These are phyloP conservation scores for Dioszegia hungarica DNA, from an alignment of 768 basidiomycete genomes.

Conservation along the genomic window DNA sequence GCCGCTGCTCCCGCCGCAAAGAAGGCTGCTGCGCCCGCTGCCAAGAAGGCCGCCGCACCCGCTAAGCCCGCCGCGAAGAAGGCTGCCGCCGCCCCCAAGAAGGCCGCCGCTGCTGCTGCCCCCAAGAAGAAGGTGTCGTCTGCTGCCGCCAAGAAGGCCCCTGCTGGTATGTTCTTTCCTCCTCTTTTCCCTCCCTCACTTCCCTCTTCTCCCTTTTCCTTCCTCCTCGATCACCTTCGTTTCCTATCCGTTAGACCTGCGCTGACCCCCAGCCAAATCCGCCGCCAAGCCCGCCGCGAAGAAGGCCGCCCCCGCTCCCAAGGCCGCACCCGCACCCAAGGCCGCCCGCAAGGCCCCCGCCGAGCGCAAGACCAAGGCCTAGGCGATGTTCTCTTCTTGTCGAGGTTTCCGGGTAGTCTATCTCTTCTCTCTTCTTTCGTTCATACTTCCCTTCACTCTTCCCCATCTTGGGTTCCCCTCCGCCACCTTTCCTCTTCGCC, in stretches of 20 bases:
- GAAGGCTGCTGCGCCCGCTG: conserved; percentile 9
- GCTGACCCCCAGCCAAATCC: too few species aligned
- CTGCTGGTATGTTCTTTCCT: too few species aligned
- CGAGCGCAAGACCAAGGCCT: conserved; percentile 17
- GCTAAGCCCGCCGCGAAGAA: conserved; percentile 43
- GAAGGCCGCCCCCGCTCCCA: conserved; percentile 37
- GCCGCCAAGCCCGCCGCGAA: conserved; percentile 42
- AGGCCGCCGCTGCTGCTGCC: conserved; percentile 23
- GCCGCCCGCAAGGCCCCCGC: conserved; percentile 3
- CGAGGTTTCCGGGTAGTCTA: too few species aligned
- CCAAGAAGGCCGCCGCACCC: conserved; percentile 39
- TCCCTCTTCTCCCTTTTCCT: too few species aligned
- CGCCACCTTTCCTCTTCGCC: conserved; percentile 5
- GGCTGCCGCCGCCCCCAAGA: conserved; percentile 33
- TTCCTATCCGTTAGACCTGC: too few species aligned
- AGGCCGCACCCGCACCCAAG: conserved; percentile 31
- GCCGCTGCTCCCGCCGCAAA: conserved; percentile 8
- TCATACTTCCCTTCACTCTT: neutral
- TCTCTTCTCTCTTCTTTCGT: neutral
- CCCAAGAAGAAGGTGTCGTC: too few species aligned
- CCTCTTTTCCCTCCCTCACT: too few species aligned
- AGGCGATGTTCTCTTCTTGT: neutral
- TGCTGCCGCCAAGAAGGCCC: conserved; percentile 2
- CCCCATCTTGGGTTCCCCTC: neutral
- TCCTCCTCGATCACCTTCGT: too few species aligned